Percentiles rank a stretch among this genome's conserved stretches.
Evolutionary conservation across 129 eudicot genomes (phyloP).

Genomic region (Deinandra increscens): DNA sequence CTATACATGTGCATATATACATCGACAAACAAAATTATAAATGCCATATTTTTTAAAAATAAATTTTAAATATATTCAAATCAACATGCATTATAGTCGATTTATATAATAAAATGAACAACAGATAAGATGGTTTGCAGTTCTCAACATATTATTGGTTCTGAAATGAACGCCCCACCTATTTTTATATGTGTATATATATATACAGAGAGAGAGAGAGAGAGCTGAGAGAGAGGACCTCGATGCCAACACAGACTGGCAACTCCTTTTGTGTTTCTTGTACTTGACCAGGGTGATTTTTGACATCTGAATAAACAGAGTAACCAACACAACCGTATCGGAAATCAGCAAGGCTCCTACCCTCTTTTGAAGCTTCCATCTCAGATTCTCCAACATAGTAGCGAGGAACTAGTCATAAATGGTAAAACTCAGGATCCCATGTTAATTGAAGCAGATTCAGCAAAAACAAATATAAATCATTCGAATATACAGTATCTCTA

Average conservation of each 20-base stretch:
- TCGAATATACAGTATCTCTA: neutral
- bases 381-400: conserved; percentile 82
- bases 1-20: too few relatives aligned
- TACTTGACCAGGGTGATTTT: conserved; percentile 34
- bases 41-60: too few relatives aligned
- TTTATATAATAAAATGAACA: too few relatives aligned
- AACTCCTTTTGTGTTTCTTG: conserved; percentile 54
- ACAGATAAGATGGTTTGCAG: too few relatives aligned
- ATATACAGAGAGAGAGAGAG: neutral
- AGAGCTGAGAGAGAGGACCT: conserved; percentile 49
- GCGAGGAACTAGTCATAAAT: conserved; percentile 56
- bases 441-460: neutral
- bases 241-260: conserved; percentile 85
- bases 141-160: too few relatives aligned
- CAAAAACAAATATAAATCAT: neutral
- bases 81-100: too few relatives aligned
- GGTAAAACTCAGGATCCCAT: conserved; percentile 19
- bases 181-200: neutral
- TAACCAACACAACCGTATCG: conserved; percentile 88
- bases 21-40: too few relatives aligned
- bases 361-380: conserved; percentile 78
- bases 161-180: too few relatives aligned
- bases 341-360: conserved; percentile 73
- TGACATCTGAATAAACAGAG: conserved; percentile 72
- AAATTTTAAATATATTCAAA: too few relatives aligned